Evolutionary conservation across 257 asterid species (phyloP), one percentile per base, ranked within the genome.

Genomic region (Fraxinus cuspidata): DNA sequence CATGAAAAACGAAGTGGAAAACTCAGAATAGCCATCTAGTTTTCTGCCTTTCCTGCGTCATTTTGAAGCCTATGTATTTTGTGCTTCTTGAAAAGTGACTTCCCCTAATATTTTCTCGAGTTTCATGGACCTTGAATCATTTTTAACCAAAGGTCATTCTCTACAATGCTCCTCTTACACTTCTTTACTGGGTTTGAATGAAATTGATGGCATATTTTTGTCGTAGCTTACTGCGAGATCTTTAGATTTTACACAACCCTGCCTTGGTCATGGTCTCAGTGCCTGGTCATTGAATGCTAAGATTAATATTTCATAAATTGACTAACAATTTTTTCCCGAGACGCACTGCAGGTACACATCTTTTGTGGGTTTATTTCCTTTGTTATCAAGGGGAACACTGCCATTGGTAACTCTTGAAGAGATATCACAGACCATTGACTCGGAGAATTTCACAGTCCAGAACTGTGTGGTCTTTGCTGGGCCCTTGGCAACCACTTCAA

Each of bases 341-440:
- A 28, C 74, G 68, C 8, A 53, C 40, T 85, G 74, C 88, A 95
- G 98, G 78, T 93, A 91, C 89, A 95, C 99, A 69, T 84, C 98
- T 76, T 95, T 91, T 85, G 76, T 73, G 9, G 96, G 94, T 12
- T 76, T 95, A 88, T 90, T 90, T 74, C 99, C 99, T 9, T 80
- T 93, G 87, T 79, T 95, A 71, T 85, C 99, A 15, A 85, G 90
- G 78, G 96, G 90, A 70, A 76, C 80, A 34, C 84, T 93, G 70
- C 90, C 94, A 29, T 78, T 89, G 82, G 92, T 86, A 82, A 94
- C 83, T 47, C 86, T 95, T 21, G 98, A 93, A 80, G 97, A 95
- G 87, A 93, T 95, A 81, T 95, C 97, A 3, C 99, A 95, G 84
- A 93, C 92, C 60, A 93, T 95, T 12, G 92, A 93, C 78, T 89